Base-by-base conservation (phyloP, 495 filamentous ascomycete species). In the Penicillium malachiteum region DNA sequence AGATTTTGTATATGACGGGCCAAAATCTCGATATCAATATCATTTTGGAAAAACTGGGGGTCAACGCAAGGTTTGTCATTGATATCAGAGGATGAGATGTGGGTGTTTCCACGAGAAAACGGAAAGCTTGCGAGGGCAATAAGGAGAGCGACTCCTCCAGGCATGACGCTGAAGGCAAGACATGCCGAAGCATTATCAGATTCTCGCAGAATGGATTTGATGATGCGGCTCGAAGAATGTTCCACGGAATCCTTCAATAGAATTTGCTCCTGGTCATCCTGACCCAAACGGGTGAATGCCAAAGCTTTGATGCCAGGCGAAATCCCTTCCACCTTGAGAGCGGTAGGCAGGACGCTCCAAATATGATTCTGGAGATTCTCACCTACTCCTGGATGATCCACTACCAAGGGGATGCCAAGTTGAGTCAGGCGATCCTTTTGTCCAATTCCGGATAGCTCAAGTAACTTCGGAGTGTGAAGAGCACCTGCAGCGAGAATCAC, bases 391-490 rank as follows among this genome's bases (percentile, higher is more conserved):
- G 54, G 57, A 38, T 69, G 69, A 16, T 70, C 55, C 14, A 72
- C 62, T 33, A 60, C 48, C 12, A 65, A 52, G 34, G 69, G 58
- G 57, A 72, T 75, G 21, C 66, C 64, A 21, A 50, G 50, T n/a
- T 50, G 44, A 11, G 54, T 14, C 3, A 60, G 50, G n/a, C 54
- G 49, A 37, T 42, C 40, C 13, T 31, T 11, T 13, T 59, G 47
- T 7, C 80, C 81, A 35, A 83, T 64, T 8, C 81, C 81, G 7
- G 78, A 82, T 6, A 81, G 60, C 59, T 82, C 75, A 0, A 84
- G 69, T 3, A 82, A 26, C 55, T 82, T 72, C 2, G 78, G 75
- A 3, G 77, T 72, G 47, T 77, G 69, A 33, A 80, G 55, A 8
- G 68, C 60, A 0, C 81, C 81, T 4, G 78, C 79, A 0, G 77